Percentiles rank a stretch among this genome's conserved stretches.
These are phyloP conservation scores for Acacia pycnantha DNA, from an alignment of 331 rosid species.

Conservation along the genomic window DNA sequence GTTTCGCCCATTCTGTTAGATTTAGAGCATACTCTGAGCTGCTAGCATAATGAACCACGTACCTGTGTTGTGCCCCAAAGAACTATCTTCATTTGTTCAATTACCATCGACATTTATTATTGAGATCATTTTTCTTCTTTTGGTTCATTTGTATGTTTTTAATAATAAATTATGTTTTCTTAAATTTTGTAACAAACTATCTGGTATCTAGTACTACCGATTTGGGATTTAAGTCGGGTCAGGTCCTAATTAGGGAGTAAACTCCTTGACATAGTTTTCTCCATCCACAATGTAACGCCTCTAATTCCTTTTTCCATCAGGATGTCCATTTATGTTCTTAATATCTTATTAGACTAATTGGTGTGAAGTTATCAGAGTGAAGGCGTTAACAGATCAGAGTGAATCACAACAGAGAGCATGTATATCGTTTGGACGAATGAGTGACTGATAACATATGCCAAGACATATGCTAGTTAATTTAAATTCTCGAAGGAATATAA, in stretches of 20 bases:
- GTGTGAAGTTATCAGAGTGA: too few species aligned
- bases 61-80: not conserved
- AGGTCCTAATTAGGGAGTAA: not conserved
- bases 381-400: too few species aligned
- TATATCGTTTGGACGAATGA: too few species aligned
- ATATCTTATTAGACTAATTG: too few species aligned
- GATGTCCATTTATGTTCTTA: too few species aligned
- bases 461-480: too few species aligned
- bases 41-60: constrained; percentile 1
- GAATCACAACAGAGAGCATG: too few species aligned
- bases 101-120: not conserved
- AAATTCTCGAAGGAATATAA: too few species aligned
- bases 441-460: too few species aligned
- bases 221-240: not conserved
- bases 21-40: not conserved
- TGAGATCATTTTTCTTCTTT: constrained; percentile 7
- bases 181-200: not conserved
- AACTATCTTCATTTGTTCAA: not conserved
- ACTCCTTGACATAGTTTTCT: not conserved
- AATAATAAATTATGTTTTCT: not conserved
- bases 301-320: too few species aligned
- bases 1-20: not conserved
- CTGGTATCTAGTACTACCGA: not conserved
- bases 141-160: constrained; percentile 9
- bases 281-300: too few species aligned